These are phyloP conservation scores for Solanum sejunctum DNA, from an alignment of 257 asterid species.

Conservation along the genomic window DNA sequence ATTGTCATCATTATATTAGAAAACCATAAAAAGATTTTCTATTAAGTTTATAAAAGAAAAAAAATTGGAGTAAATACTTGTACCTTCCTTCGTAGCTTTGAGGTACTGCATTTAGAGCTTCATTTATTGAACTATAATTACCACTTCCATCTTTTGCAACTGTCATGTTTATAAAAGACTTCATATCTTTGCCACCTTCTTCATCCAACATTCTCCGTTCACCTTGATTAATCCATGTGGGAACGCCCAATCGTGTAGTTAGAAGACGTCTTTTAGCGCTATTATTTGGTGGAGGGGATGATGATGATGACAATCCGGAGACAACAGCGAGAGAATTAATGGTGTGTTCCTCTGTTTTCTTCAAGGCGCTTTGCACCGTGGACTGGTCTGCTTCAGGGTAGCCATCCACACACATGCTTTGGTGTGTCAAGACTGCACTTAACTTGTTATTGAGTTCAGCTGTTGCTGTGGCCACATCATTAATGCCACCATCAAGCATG, in stretches of 20 bases:
- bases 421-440: constrained; percentile 77
- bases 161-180: constrained; percentile 31
- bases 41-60: neutral
- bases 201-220: constrained; percentile 41
- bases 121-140: constrained; percentile 38
- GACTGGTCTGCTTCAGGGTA: constrained; percentile 55
- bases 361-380: constrained; percentile 21
- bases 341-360: constrained; percentile 31
- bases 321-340: constrained; percentile 68
- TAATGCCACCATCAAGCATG: constrained; percentile 13
- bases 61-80: neutral
- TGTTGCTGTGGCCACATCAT: neutral
- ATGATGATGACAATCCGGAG: constrained; percentile 7
- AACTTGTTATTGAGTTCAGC: constrained; percentile 62
- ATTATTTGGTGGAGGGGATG: neutral
- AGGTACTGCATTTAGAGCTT: constrained; percentile 64
- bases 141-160: constrained; percentile 80
- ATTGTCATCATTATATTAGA: neutral
- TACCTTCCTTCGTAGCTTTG: constrained; percentile 49
- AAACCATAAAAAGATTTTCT: neutral
- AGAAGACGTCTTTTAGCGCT: constrained; percentile 28
- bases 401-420: constrained; percentile 71
- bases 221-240: constrained; percentile 49
- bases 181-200: constrained; percentile 6
- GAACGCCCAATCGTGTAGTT: constrained; percentile 3